Percentiles rank a stretch among this genome's conserved stretches.
Conservation (phyloP, 495 filamentous ascomycete species). For the Achaetomiella virescens region DNA sequence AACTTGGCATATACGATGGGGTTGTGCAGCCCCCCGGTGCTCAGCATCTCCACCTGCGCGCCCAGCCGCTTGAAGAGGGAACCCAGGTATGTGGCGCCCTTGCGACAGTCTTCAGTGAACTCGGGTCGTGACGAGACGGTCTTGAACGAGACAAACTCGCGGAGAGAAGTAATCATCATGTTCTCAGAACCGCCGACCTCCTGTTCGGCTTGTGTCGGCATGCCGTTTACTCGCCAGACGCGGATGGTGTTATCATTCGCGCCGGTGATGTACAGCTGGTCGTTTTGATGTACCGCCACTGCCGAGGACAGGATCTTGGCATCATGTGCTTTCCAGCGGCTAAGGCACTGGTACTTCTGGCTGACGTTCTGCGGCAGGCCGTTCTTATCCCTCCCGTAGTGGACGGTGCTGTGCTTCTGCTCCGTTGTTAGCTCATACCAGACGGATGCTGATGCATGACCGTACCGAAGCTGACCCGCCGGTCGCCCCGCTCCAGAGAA, state of each 20-base stretch:
- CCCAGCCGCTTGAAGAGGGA: conserved; percentile 85
- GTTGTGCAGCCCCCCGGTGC: conserved; percentile 65
- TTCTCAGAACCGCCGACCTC: conserved; percentile 44
- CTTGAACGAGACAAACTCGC: conserved; percentile 80
- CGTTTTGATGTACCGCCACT: conserved; percentile 56
- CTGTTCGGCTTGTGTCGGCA: conserved; percentile 29
- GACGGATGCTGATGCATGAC: background rate
- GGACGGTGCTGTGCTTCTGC: conserved; percentile 53
- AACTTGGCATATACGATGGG: conserved; percentile 89
- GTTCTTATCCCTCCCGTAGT: conserved; percentile 45
- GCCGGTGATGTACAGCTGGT: conserved; percentile 83
- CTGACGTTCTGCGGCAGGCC: conserved; percentile 63
- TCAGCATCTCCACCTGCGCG: conserved; percentile 77
- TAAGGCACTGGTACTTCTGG: conserved; percentile 78
- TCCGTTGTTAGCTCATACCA: conserved; percentile 4
- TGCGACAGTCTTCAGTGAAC: conserved; percentile 82
- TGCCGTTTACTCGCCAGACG: conserved; percentile 77
- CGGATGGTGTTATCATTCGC: conserved; percentile 85
- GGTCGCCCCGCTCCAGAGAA: conserved; percentile 76
- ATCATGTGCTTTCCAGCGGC: conserved; percentile 77
- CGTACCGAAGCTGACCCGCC: conserved; percentile 75
- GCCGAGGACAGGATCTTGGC: conserved; percentile 86
- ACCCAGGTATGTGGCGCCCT: conserved; percentile 84
- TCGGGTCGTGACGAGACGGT: conserved; percentile 81
- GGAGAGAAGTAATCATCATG: conserved; percentile 74